These are phyloP conservation scores for Brasilioporus rufonigricans DNA, from an alignment of 768 basidiomycete species.

Conservation along the genomic window DNA sequence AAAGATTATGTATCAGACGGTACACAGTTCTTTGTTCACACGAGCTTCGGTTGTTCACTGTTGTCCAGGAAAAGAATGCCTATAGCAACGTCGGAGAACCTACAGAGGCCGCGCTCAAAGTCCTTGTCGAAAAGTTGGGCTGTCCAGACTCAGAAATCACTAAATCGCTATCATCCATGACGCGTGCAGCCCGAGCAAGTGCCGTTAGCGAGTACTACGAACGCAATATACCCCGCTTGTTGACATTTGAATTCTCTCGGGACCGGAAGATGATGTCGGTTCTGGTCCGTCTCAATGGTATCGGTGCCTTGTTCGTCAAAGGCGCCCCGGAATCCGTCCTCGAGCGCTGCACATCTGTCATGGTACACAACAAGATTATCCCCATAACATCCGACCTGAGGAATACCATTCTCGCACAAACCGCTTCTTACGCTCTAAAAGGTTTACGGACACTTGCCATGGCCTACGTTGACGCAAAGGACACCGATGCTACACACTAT, in stretches of 20 bases:
- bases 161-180: slow-evolving; percentile 55
- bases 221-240: slow-evolving; percentile 65
- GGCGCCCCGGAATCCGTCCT: slow-evolving; percentile 96
- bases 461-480: slow-evolving; percentile 78
- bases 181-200: slow-evolving; percentile 64
- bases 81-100: slow-evolving; percentile 93
- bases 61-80: slow-evolving; percentile 63
- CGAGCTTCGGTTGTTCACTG: not conserved
- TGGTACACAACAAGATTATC: slow-evolving; percentile 60
- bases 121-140: slow-evolving; percentile 92
- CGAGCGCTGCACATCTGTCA: slow-evolving; percentile 78
- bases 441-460: slow-evolving; percentile 92
- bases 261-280: slow-evolving; percentile 99
- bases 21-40: slow-evolving; percentile 34
- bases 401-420: slow-evolving; percentile 57
- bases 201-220: slow-evolving; percentile 87
- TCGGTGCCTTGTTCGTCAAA: slow-evolving; percentile 87
- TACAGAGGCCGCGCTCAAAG: slow-evolving; percentile 95
- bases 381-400: slow-evolving; percentile 67
- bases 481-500: slow-evolving; percentile 80
- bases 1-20: slow-evolving; percentile 79
- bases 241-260: slow-evolving; percentile 97
- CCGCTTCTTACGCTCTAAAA: slow-evolving; percentile 68
- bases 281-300: slow-evolving; percentile 66
- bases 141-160: slow-evolving; percentile 59